phyloP scores from a whole-genome alignment of 176 grass and related monocot genomes.

The Aegilops bicornis region DNA sequence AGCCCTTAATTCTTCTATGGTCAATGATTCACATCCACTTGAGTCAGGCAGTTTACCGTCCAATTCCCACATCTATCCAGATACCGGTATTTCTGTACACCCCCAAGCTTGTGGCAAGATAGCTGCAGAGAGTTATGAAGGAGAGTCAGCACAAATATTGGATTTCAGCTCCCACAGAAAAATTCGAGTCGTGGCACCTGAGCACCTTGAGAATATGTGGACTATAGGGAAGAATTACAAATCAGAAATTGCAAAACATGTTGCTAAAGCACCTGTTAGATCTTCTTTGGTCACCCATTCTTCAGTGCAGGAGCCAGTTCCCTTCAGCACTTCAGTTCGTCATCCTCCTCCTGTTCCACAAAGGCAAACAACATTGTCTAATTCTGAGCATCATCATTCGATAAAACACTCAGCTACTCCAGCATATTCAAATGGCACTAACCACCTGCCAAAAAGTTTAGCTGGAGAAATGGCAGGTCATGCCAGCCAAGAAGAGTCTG shows the following conservation, averaged over 20 bases:
- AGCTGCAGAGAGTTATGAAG: conserved; percentile 31
- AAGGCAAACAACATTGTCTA: conserved; percentile 9
- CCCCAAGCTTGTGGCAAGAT: conserved; percentile 36
- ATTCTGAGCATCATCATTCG: conserved; percentile 22
- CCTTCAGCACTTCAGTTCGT: conserved; percentile 7
- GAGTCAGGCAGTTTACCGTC: conserved; percentile 38
- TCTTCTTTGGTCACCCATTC: conserved; percentile 30
- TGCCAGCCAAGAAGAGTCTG: conserved; percentile 53
- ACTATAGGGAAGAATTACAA: conserved; percentile 94
- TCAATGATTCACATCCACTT: conserved; percentile 32
- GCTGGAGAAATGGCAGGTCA: conserved; percentile 42
- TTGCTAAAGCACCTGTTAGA: conserved; percentile 29
- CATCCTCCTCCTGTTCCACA: conserved; percentile 28
- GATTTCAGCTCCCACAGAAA: conserved; percentile 53
- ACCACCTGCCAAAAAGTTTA: conserved; percentile 28
- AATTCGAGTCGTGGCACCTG: conserved; percentile 67
- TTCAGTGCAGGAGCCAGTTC: conserved; percentile 36
- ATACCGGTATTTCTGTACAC: conserved; percentile 33
- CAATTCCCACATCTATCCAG: neutral
- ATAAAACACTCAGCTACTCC: conserved; percentile 31
- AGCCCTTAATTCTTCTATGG: conserved; percentile 14
- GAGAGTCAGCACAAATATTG: conserved; percentile 48
- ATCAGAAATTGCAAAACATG: conserved; percentile 51
- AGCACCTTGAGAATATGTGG: conserved; percentile 97
- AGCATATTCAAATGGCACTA: conserved; percentile 46